phyloP scores from a whole-genome alignment of 2,329 filamentous ascomycete species.

The Grosmannia serpens region DNA sequence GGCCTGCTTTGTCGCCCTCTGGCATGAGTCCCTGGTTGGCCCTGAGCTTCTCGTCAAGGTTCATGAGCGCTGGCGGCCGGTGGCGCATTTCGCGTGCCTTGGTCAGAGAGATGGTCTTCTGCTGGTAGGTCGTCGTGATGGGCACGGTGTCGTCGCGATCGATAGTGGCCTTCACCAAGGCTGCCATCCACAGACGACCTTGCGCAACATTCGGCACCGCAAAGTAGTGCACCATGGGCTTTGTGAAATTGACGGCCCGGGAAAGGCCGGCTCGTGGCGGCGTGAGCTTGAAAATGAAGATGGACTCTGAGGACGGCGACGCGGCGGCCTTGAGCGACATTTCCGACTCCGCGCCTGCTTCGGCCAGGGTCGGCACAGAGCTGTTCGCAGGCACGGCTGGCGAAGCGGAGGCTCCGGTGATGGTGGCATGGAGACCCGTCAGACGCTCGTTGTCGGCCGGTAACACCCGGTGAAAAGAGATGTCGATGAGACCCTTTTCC shows the following conservation, averaged over 20 bases:
- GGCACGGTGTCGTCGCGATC: constrained; percentile 73
- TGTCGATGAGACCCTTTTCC: constrained; percentile 93
- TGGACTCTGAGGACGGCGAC: constrained; percentile 38
- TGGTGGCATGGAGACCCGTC: constrained; percentile 79
- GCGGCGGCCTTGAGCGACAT: constrained; percentile 11
- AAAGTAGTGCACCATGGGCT: constrained; percentile 95
- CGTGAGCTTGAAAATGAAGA: constrained; percentile 97
- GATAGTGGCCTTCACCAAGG: constrained; percentile 97
- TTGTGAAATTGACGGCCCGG: constrained; percentile 91
- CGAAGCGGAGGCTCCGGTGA: constrained; percentile 72
- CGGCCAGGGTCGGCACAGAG: constrained; percentile 31
- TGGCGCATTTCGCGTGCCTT: constrained; percentile 84
- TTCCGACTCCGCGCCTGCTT: constrained; percentile 35
- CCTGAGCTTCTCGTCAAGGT: constrained; percentile 39
- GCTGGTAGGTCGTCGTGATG: constrained; percentile 86
- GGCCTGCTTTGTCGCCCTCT: constrained; percentile 1
- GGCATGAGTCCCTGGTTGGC: constrained; percentile 5
- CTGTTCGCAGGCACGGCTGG: constrained; percentile 42
- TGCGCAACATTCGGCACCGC: constrained; percentile 83
- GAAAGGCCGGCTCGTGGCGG: constrained; percentile 80
- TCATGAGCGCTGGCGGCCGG: constrained; percentile 80
- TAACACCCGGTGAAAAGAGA: constrained; percentile 93
- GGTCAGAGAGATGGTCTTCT: constrained; percentile 86
- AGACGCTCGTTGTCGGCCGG: constrained; percentile 86
- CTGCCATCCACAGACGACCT: constrained; percentile 94